Conservation (phyloP, 140 eudicot genomes). For the Ambrosia hybrid region DNA sequence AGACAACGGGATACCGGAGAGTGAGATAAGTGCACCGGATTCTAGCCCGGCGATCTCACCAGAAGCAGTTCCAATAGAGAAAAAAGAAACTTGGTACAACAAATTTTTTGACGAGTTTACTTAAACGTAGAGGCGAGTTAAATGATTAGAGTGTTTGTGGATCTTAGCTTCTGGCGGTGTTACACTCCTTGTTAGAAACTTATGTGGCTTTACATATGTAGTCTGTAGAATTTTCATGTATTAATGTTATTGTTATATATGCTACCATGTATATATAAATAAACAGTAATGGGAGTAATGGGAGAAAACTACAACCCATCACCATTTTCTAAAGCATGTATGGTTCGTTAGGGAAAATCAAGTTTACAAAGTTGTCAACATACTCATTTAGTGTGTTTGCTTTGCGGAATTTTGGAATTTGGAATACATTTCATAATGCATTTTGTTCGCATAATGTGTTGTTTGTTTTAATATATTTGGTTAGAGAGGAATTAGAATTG, state of each 20-base stretch:
- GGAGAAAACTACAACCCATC: background rate
- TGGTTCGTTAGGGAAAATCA: background rate
- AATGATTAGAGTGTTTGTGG: conserved; percentile 24
- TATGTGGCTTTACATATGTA: conserved; percentile 8
- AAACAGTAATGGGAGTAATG: background rate
- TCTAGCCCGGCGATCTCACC: conserved; percentile 16
- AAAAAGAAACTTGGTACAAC: conserved; percentile 10
- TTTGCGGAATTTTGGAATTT: too few relatives aligned
- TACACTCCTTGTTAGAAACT: conserved; percentile 20
- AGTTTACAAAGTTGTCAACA: too few relatives aligned
- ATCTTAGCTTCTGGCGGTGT: conserved; percentile 15
- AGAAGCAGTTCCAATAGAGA: conserved; percentile 24
- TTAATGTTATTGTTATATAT: conserved; percentile 1
- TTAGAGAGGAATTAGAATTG: too few relatives aligned
- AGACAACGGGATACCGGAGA: conserved; percentile 10
- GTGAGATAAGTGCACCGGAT: conserved; percentile 41
- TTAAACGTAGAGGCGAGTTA: conserved; percentile 23
- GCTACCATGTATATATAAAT: conserved; percentile 21
- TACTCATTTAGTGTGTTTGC: too few relatives aligned
- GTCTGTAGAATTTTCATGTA: conserved; percentile 16
- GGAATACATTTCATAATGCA: too few relatives aligned
- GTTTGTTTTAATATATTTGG: too few relatives aligned
- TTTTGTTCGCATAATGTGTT: too few relatives aligned
- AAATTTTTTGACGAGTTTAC: conserved; percentile 17
- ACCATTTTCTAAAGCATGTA: background rate